These are phyloP conservation scores for Coemansia sp. DNA, from an alignment of 192 early-diverging fungal genomes.

Conservation along the genomic window DNA sequence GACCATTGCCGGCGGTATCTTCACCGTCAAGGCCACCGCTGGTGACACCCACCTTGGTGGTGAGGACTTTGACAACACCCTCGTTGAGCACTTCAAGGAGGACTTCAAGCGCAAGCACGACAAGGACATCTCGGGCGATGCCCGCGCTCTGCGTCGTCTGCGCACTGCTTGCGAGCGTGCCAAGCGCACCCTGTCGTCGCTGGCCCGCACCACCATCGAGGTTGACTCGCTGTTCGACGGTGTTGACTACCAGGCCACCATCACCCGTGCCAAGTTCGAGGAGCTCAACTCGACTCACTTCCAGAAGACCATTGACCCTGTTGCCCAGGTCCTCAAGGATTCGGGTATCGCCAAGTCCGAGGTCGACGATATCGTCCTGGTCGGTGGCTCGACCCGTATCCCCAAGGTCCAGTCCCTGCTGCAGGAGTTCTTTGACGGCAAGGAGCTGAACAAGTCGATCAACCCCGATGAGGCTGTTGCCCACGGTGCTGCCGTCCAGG, in stretches of 20 bases:
- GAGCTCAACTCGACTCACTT: constrained; percentile 66
- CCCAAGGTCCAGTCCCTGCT: constrained; percentile 85
- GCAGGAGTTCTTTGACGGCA: constrained; percentile 74
- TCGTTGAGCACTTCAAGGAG: constrained; percentile 56
- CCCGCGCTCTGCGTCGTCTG: constrained; percentile 71
- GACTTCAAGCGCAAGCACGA: constrained; percentile 68
- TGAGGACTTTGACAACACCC: constrained; percentile 74
- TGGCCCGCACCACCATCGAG: constrained; percentile 66
- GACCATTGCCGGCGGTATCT: constrained; percentile 71
- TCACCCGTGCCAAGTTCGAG: constrained; percentile 81
- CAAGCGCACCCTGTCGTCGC: constrained; percentile 73
- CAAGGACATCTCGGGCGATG: constrained; percentile 69
- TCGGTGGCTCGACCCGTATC: constrained; percentile 91
- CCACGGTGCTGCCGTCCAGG: constrained; percentile 91
- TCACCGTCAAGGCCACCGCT: constrained; percentile 75
- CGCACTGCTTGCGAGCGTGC: constrained; percentile 74
- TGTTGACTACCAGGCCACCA: constrained; percentile 69
- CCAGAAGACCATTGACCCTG: constrained; percentile 69
- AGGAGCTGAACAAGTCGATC: constrained; percentile 81
- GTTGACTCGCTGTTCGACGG: constrained; percentile 76
- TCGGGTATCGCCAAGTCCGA: constrained; percentile 71
- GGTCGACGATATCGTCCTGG: constrained; percentile 78
- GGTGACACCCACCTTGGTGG: constrained; percentile 86
- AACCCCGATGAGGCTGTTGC: constrained; percentile 97
- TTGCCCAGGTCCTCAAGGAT: constrained; percentile 72